Base-by-base conservation (phyloP, 148 eudicot genomes). In the Diospyros lotus region DNA sequence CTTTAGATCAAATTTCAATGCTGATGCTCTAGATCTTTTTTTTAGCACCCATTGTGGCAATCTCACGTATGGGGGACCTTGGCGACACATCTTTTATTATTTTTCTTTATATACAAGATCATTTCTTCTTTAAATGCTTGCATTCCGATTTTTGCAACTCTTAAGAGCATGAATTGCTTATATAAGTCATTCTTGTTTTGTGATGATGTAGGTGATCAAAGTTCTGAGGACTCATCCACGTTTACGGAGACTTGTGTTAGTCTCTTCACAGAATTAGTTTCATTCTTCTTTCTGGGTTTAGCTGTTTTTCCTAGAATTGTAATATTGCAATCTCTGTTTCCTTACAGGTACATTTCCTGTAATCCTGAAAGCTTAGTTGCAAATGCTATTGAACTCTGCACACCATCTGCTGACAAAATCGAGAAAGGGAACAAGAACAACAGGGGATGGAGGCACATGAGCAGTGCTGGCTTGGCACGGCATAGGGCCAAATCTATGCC, bases 331-430 rank as follows among this genome's bases (percentile, higher is more conserved):
- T 70, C 9, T 66, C 59, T 51, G 13, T 41, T 18, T n/a, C 60
- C 72, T 38, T 83, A 71, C 90, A 94, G 98, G 53, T 94, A 92
- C 80, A 94, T 94, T 68, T 94, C 98, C 42, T 94, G 98, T 81
- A 94, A 94, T 82, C 97, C 97, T 1, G 98, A 94, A 58, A 94
- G 89, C 70, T 82, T 94, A 76, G 90, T 94, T 80, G 97, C 97
- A 54, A 94, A 94, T 79, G 96, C 98, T 14, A 94, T 94, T 58
- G 98, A 94, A 82, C 85, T 94, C 46, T 94, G 98, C 88, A 87
- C 98, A 39, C 98, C 98, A 2, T 90, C 89, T 7, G 68, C 83
- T 12, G 94, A 87, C 55, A 82, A 80, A 58, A 76, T 75, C 9
- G 96, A 88, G 79, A 86, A 84, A 77, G 91, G 90, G 62, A 76